These are phyloP conservation scores for Phaeosphaeriaceae sp. DNA, from an alignment of 2,329 filamentous ascomycete species.

Conservation along the genomic window DNA sequence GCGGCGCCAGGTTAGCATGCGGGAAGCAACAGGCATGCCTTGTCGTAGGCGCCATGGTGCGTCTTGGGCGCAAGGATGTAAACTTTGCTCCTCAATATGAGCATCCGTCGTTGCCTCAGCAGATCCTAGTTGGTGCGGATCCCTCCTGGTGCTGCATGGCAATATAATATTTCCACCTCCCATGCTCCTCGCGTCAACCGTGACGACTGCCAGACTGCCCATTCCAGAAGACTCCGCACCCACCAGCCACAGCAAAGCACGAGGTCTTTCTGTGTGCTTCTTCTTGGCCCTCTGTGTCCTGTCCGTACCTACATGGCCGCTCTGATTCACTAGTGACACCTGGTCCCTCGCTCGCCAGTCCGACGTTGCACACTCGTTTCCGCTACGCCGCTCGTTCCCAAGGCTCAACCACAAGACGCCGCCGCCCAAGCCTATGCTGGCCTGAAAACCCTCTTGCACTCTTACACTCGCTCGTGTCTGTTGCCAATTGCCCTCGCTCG, in stretches of 20 bases:
- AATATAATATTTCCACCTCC: slow-evolving; percentile 38
- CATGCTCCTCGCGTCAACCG: slow-evolving; percentile 18
- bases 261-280: slow-evolving; percentile 18
- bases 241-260: slow-evolving; percentile 33
- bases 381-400: slow-evolving; percentile 27
- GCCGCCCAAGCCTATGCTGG: slow-evolving; percentile 21
- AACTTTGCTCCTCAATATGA: slow-evolving; percentile 20
- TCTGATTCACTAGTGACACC: slow-evolving; percentile 41
- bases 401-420: slow-evolving; percentile 25
- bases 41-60: slow-evolving; percentile 11
- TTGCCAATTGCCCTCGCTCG: slow-evolving; percentile 2
- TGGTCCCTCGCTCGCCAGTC: slow-evolving; percentile 29
- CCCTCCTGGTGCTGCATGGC: slow-evolving; percentile 27
- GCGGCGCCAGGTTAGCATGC: slow-evolving; percentile 32
- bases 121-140: slow-evolving; percentile 25
- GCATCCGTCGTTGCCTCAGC: slow-evolving; percentile 35
- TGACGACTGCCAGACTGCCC: slow-evolving; percentile 16
- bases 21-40: slow-evolving; percentile 31
- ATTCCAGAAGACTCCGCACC: slow-evolving; percentile 17
- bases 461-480: slow-evolving; percentile 23
- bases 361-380: slow-evolving; percentile 43
- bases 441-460: slow-evolving; percentile 17
- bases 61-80: slow-evolving; percentile 24
- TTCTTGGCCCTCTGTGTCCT: slow-evolving; percentile 16
- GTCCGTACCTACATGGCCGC: slow-evolving; percentile 13